Base-by-base conservation (phyloP, 1,139 yeast species). In the Suhomyces terraborum region DNA sequence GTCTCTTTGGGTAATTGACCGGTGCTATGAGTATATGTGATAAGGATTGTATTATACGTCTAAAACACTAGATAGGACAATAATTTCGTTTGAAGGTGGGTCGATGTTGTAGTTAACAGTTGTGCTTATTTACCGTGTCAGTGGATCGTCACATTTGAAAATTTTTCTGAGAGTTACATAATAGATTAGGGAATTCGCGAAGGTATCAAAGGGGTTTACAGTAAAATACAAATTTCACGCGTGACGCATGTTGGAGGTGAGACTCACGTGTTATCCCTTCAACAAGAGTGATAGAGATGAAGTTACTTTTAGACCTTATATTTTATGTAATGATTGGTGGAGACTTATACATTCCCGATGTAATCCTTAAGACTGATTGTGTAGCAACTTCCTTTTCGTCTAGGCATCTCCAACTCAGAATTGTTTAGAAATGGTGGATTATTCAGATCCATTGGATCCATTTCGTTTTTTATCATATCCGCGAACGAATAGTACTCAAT, bases 401-500 rank as follows among this genome's bases (percentile, higher is more conserved):
- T 45, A 35, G 46, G 32, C 18, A 17, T 19, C 4, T 30, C 14
- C 4, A 30, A 20, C 6, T 9, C 22, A 8, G 19, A 16, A 13
- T 17, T 7, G 3, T 20, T 30, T 6, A 8, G 4, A 20, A 19
- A 18, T n/a, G 22, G 10, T 13, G 32, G 21, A 25, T 38, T 48
- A 35, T 12, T 20, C 6, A 24, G 32, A 19, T 38, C 49, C 35
- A 34, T 43, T 32, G 24, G 26, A 9, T 38, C 38, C 10, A 46
- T 48, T 38, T 59, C 63, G 27, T 51, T 49, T 32, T 53, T 52
- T 26, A 59, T 48, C 55, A 64, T 62, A 36, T 65, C 70, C 6
- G 68, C 69, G 50, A 59, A 65, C 13, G 67, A 62, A 44, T 62
- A 65, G 40, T 60, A 65, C 32, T 63, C 65, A 39, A 65, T 62